Evolutionary conservation across 441 rosid species (phyloP).

Genomic region (Geranium incanum): DNA sequence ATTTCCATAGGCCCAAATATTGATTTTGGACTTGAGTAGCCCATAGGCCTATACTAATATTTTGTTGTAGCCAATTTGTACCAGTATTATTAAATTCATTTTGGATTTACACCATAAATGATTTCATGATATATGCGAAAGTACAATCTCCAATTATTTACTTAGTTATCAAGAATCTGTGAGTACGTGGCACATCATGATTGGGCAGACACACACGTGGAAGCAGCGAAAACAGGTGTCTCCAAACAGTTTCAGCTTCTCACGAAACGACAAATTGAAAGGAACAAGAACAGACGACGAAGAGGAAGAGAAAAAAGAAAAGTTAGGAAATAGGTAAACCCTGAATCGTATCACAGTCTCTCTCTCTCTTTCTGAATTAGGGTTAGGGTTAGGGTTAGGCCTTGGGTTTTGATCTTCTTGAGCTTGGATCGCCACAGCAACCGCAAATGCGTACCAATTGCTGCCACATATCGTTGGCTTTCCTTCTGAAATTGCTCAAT

Average conservation of each 20-base stretch:
- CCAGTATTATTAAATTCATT: no score
- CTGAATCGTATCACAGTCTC: not conserved
- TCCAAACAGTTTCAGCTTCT: not conserved
- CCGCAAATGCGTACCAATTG: constrained; percentile 18
- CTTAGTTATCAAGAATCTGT: no score
- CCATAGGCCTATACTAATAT: no score
- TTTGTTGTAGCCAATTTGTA: no score
- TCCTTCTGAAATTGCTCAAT: constrained; percentile 20
- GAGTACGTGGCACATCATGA: no score
- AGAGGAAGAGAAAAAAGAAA: not conserved
- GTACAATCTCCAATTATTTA: no score
- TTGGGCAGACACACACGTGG: not conserved
- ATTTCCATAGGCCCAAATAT: no score
- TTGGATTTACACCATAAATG: no score
- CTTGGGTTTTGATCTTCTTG: not conserved
- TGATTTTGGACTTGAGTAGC: no score
- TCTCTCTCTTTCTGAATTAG: not conserved
- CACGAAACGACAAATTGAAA: not conserved
- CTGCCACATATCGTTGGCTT: constrained; percentile 21
- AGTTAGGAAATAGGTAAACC: not conserved
- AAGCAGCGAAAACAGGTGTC: not conserved
- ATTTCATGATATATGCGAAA: no score
- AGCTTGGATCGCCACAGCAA: not conserved
- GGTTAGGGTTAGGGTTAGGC: not conserved
- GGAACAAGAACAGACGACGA: not conserved